Evolutionary conservation across 2,329 filamentous ascomycete genomes (phyloP).

Genomic region (Cladosporium austrohemisphaericum): DNA sequence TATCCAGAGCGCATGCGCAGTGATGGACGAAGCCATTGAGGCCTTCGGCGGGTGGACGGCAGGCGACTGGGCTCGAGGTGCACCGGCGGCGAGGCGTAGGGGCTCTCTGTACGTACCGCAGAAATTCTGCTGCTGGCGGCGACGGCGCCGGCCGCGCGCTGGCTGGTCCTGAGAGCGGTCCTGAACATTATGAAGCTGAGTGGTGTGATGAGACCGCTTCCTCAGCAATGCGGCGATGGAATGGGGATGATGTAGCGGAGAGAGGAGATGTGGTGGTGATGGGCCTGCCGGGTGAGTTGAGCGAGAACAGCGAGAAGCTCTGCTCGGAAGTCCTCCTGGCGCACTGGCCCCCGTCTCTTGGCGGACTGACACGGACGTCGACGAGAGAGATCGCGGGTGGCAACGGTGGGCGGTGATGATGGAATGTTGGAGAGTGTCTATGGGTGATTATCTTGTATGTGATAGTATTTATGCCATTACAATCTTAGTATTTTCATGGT

Average conservation of each 20-base stretch:
- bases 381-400: constrained; percentile 7
- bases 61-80: constrained; percentile 39
- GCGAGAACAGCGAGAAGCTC: constrained; percentile 12
- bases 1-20: constrained; percentile 7
- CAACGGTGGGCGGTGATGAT: not conserved
- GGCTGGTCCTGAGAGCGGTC: constrained; percentile 95
- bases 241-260: constrained; percentile 24
- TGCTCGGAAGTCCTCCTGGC: constrained; percentile 4
- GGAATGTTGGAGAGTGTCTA: not conserved
- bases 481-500: no score
- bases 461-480: no score
- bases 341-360: constrained; percentile 2
- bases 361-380: constrained; percentile 8
- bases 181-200: constrained; percentile 75
- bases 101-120: constrained; percentile 68
- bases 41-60: constrained; percentile 17
- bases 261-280: constrained; percentile 24
- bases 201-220: constrained; percentile 30
- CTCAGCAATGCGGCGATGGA: constrained; percentile 25
- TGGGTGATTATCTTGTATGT: no score
- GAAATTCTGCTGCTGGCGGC: constrained; percentile 87
- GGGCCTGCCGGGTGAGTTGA: constrained; percentile 10
- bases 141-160: constrained; percentile 89
- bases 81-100: constrained; percentile 35
- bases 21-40: constrained; percentile 12